Evolutionary conservation across 2,329 filamentous ascomycete species (phyloP).

Genomic region (Incumbomyces lentus): DNA sequence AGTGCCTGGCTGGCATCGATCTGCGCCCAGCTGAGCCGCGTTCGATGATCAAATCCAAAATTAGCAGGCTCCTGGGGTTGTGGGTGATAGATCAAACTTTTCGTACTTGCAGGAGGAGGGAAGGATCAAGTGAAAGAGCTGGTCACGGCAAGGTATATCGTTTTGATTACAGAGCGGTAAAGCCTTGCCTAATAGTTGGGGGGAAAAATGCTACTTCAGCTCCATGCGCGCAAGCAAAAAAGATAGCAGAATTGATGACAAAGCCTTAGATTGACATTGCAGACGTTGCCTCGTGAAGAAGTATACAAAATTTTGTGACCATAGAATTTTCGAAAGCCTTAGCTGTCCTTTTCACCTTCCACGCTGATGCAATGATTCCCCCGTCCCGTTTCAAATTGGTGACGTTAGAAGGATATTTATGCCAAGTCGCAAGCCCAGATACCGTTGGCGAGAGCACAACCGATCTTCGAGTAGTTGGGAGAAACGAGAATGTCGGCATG

Average conservation of each 20-base stretch:
- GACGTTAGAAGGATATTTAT: neutral
- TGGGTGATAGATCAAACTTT: no score
- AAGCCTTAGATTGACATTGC: slow-evolving; percentile 1
- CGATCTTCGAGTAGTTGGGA: slow-evolving; percentile 15
- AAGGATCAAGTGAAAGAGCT: neutral
- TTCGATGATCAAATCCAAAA: no score
- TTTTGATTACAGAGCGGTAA: no score
- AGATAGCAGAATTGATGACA: slow-evolving; percentile 5
- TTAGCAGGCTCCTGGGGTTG: no score
- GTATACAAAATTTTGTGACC: slow-evolving; percentile 6
- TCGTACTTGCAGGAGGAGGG: no score
- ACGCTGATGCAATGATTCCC: neutral
- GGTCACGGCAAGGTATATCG: neutral
- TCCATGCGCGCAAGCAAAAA: neutral
- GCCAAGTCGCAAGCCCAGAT: slow-evolving; percentile 17
- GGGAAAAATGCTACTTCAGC: neutral
- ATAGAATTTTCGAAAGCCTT: slow-evolving; percentile 5
- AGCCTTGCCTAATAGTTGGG: no score
- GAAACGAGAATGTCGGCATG: slow-evolving; percentile 16
- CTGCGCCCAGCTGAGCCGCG: no score
- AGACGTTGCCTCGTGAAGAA: slow-evolving; percentile 6
- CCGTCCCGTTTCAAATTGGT: neutral
- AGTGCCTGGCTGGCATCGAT: no score
- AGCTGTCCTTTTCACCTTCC: neutral
- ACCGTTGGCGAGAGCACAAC: slow-evolving; percentile 7